These are phyloP conservation scores for Mycena vitilis DNA, from an alignment of 768 basidiomycete species.

Conservation along the genomic window DNA sequence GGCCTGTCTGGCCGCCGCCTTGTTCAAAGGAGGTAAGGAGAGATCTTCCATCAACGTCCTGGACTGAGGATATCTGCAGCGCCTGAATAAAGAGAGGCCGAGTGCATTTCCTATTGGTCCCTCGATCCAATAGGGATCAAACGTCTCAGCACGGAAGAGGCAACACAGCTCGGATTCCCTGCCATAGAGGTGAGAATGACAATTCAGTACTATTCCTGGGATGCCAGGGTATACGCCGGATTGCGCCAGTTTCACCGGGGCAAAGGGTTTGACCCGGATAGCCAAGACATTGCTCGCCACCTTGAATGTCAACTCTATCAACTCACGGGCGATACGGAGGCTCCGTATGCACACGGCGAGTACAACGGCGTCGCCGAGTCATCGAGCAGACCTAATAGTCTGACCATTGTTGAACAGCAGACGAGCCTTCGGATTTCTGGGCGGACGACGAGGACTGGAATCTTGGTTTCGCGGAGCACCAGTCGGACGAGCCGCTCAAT, in stretches of 20 bases:
- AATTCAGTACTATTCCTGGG: neutral
- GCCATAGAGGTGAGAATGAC: neutral
- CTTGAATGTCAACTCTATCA: slow-evolving; percentile 8
- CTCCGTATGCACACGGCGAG: neutral
- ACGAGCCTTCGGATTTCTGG: too few relatives aligned
- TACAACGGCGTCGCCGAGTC: neutral
- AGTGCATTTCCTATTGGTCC: too few relatives aligned
- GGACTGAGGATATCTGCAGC: too few relatives aligned
- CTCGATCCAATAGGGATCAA: neutral
- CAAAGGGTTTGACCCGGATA: slow-evolving; percentile 22
- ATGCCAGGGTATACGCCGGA: slow-evolving; percentile 5
- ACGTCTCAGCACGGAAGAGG: neutral
- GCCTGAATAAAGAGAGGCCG: too few relatives aligned
- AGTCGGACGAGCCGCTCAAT: too few relatives aligned
- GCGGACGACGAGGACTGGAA: too few relatives aligned
- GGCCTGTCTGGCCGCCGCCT: too few relatives aligned
- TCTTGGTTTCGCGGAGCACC: too few relatives aligned
- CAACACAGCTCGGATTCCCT: neutral
- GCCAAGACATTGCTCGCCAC: slow-evolving; percentile 14
- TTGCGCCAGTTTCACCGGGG: slow-evolving; percentile 10
- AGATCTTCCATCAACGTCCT: too few relatives aligned
- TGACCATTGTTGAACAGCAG: too few relatives aligned
- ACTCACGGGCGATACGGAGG: neutral
- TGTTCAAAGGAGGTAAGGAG: too few relatives aligned
- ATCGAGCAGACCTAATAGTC: too few relatives aligned